phyloP scores from a whole-genome alignment of 2,329 filamentous ascomycete genomes.

The Pseudogymnoascus sp. region DNA sequence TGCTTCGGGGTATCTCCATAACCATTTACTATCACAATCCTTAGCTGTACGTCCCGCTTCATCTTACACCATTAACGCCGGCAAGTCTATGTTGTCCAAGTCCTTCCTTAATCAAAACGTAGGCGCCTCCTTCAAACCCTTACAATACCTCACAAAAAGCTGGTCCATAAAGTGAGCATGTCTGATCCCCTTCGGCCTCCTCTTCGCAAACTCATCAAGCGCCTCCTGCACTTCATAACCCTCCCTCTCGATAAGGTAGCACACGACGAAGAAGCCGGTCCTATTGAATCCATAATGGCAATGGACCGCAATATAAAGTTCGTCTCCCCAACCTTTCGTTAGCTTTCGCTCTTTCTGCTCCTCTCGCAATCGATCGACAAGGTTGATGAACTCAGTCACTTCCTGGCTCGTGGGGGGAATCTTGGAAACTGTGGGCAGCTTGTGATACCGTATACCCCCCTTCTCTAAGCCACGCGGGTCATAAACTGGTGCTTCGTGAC shows the following conservation, averaged over 20 bases:
- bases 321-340: constrained; percentile 34
- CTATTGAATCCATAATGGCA: constrained; percentile 96
- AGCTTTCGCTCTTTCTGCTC: constrained; percentile 42
- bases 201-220: constrained; percentile 66
- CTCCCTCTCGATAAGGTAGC: constrained; percentile 79
- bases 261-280: constrained; percentile 84
- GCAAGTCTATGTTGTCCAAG: neutral
- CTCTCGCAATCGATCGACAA: constrained; percentile 53
- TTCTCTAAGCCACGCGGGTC: constrained; percentile 64
- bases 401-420: constrained; percentile 61
- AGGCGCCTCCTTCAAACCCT: constrained; percentile 24
- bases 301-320: constrained; percentile 67
- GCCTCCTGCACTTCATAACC: constrained; percentile 67
- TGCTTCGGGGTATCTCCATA: constrained; percentile 2
- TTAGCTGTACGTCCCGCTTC: neutral
- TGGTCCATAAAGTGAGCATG: constrained; percentile 85
- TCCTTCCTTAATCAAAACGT: constrained; percentile 6
- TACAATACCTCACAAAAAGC: constrained; percentile 68
- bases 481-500: constrained; percentile 84
- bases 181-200: constrained; percentile 73
- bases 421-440: constrained; percentile 88
- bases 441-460: constrained; percentile 65
- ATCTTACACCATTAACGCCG: constrained; percentile 7
- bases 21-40: neutral
- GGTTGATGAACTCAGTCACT: constrained; percentile 45